Evolutionary conservation across 306 rosid genomes (phyloP), one percentile per base, ranked within the genome.

Genomic region (Cyamopsis tetragonoloba): DNA sequence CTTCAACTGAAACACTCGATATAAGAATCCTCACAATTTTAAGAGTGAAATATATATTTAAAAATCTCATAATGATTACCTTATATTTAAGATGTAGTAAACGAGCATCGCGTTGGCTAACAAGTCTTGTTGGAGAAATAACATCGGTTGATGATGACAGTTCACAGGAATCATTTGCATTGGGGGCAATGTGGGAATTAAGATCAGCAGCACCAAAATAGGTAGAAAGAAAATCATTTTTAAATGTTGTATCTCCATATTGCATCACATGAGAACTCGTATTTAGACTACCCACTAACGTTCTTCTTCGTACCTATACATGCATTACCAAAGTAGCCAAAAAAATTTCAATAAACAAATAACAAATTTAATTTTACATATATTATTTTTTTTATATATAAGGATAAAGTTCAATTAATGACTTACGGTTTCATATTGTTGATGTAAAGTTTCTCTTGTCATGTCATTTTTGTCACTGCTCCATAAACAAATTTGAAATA

Each of bases 391-490:
- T n/a, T n/a, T n/a, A n/a, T n/a, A n/a, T n/a, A n/a, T 26, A 26
- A 11, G 1, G 0, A 39, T 0, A 2, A 13, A 12, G 27, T 18
- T 28, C 5, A 11, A n/a, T 20, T 19, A 14, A 35, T 20, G 42
- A 7, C 74, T 79, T 79, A 88, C 96, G 9, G 6, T 56, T 68
- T 71, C 35, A 56, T 80, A 84, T 72, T 89, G 96, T 30, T 63
- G 68, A 6, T 39, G 15, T 78, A 89, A 34, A 22, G 86, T 78
- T 62, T 86, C 87, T 53, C 63, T 76, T 5, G 48, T 66, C 83
- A 27, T 7, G 48, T 89, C 81, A 41, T 74, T 78, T 28, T 10
- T 72, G 30, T 84, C 92, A n/a, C 96, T 89, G 80, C 0, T 26
- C 30, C 65, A 30, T 13, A 49, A 18, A 10, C 34, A 74, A 3